Base-by-base conservation (phyloP, 352 stramenopile genomes). In the Phytopythium chamaehyphon region DNA sequence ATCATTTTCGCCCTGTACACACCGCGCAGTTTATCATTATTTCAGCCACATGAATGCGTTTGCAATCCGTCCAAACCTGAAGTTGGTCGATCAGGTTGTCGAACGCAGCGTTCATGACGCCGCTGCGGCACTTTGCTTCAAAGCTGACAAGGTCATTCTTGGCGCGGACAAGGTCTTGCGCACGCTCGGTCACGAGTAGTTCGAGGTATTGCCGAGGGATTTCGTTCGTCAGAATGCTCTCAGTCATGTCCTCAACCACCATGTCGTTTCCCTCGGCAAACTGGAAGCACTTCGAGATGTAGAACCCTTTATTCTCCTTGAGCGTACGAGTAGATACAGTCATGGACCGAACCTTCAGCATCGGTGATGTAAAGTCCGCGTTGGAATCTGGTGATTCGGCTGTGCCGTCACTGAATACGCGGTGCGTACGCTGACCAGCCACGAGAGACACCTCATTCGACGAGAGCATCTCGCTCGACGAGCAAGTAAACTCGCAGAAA, bases 81-180 rank as follows among this genome's bases (percentile, higher is more conserved):
- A 94, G 91, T 54, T 94, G 83, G 51, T 94, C 81, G 28, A 94
- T 94, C 33, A 91, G 60, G 44, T 91, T 91, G 69, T 90, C 80
- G 51, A 88, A 93, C 9, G 86, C 40, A 26, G 73, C 74, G 19
- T 61, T 67, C 16, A 85, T 60, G 36, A 92, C 55, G 14, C 77
- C 82, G 33, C 61, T 83, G 40, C 82, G 86, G 54, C 73, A 80
- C 51, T 75, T 83, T 6, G 82, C 67, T 22, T 89, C 76, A 54
- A 84, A 93, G 14, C 47, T 69, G 11, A 47, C 50, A 10, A 86
- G 65, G 44, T 90, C 75, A 14, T 59, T 48, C 33, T 81, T 64
- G n/a, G 81, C 74, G 35, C 58, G 64, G 1, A 63, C 52, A 10
- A 90, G 60, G 51, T 93, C 83, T 6, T 74, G 64, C 0, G 64